Evolutionary conservation across 208 protist genomes (phyloP).

Genomic region (Acanthamoeba sp.): DNA sequence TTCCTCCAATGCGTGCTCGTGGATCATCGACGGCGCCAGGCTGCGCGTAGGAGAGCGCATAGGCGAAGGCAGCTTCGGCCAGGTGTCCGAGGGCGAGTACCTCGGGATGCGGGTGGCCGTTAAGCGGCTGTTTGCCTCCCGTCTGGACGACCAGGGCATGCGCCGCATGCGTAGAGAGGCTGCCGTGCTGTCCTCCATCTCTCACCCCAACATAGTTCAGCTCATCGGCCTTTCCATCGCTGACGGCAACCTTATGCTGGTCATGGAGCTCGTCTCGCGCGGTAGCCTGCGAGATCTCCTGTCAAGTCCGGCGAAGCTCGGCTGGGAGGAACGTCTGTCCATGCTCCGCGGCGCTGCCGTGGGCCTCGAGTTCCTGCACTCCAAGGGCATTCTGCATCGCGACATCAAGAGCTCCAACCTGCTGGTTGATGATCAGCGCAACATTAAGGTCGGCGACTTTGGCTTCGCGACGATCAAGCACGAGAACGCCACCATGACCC

Average conservation of each 20-base stretch:
- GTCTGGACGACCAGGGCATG: neutral
- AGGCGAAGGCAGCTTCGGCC: neutral
- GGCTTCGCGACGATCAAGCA: conserved; percentile 77
- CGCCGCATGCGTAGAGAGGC: neutral
- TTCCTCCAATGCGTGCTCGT: neutral
- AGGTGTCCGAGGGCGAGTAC: neutral
- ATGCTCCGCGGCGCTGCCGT: neutral
- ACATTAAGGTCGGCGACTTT: conserved; percentile 84
- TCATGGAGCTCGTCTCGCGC: no score
- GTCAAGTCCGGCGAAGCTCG: no score
- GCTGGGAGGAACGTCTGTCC: no score
- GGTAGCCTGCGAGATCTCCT: no score
- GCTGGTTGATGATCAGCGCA: conserved; percentile 74
- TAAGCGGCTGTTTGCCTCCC: neutral
- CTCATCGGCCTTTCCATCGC: neutral
- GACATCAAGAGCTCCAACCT: conserved; percentile 85
- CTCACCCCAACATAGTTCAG: neutral
- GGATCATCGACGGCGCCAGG: neutral
- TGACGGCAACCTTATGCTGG: no score
- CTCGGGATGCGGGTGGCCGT: neutral
- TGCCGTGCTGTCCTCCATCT: neutral
- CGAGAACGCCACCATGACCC: no score
- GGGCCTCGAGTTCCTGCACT: conserved; percentile 84
- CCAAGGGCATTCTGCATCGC: conserved; percentile 85
- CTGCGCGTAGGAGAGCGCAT: neutral